Conservation (phyloP, 257 asterid genomes). For the Anisodus tanguticus region DNA sequence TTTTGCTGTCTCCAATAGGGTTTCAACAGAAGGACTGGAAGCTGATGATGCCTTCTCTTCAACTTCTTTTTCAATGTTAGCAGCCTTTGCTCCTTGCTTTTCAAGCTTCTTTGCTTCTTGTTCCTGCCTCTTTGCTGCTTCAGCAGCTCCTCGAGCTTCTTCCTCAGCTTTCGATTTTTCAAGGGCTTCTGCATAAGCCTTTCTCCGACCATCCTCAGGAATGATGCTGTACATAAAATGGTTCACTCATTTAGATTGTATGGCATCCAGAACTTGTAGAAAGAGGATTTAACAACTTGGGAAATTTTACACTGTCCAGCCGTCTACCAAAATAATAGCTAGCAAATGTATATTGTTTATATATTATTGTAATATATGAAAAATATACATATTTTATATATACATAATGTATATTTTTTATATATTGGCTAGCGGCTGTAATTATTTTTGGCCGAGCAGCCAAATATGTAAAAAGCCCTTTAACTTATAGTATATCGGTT, state of each 20-base stretch:
- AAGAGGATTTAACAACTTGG: neutral
- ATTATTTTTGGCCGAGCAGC: no score
- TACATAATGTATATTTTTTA: no score
- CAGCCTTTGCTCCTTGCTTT: constrained; percentile 26
- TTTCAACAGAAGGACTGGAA: constrained; percentile 63
- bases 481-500: no score
- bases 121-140: constrained; percentile 47
- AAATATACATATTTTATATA: no score
- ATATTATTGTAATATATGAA: no score
- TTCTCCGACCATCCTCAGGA: constrained; percentile 87
- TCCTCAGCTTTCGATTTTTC: constrained; percentile 66
- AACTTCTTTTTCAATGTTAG: constrained; percentile 53
- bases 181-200: constrained; percentile 71
- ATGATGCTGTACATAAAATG: constrained; percentile 55
- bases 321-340: no score
- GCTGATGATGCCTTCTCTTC: constrained; percentile 56
- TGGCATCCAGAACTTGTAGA: neutral
- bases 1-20: constrained; percentile 65
- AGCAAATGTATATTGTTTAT: no score
- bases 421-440: no score
- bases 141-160: constrained; percentile 70
- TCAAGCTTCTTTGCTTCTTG: constrained; percentile 48
- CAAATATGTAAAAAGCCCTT: no score
- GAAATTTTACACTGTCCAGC: no score
- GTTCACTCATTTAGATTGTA: constrained; percentile 22